phyloP scores from a whole-genome alignment of 2,329 filamentous ascomycete species.

The Talaromyces sp. region DNA sequence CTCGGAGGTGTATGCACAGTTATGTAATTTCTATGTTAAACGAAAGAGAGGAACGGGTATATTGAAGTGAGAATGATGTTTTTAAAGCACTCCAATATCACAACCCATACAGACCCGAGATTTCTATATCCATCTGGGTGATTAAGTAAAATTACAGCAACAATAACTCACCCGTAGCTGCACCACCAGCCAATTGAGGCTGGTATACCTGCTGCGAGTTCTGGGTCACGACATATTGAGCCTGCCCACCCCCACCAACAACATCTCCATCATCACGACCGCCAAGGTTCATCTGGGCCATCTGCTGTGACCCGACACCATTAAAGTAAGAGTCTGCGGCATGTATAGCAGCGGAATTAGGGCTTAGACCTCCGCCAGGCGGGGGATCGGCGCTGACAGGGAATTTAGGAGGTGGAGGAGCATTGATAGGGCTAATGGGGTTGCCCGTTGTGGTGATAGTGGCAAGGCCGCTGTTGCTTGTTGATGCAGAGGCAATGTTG shows the following conservation, averaged over 20 bases:
- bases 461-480: constrained; percentile 30
- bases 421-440: constrained; percentile 32
- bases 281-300: constrained; percentile 71
- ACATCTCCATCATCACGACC: constrained; percentile 67
- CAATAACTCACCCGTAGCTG: constrained; percentile 72
- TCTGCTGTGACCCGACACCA: constrained; percentile 71
- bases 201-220: constrained; percentile 77
- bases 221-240: constrained; percentile 74
- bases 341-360: constrained; percentile 68
- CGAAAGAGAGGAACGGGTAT: no score
- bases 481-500: constrained; percentile 31
- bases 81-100: no score
- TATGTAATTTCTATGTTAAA: no score
- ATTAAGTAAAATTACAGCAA: constrained; percentile 53
- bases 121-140: no score
- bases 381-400: constrained; percentile 69
- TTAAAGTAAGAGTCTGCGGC: constrained; percentile 92
- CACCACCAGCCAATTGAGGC: constrained; percentile 64
- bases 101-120: no score
- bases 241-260: constrained; percentile 59
- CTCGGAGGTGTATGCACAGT: no score
- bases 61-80: no score
- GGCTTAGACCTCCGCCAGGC: constrained; percentile 72
- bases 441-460: constrained; percentile 36
- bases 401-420: constrained; percentile 27